These are phyloP conservation scores for Agaricus blazei DNA, from an alignment of 768 basidiomycete genomes.

Conservation along the genomic window DNA sequence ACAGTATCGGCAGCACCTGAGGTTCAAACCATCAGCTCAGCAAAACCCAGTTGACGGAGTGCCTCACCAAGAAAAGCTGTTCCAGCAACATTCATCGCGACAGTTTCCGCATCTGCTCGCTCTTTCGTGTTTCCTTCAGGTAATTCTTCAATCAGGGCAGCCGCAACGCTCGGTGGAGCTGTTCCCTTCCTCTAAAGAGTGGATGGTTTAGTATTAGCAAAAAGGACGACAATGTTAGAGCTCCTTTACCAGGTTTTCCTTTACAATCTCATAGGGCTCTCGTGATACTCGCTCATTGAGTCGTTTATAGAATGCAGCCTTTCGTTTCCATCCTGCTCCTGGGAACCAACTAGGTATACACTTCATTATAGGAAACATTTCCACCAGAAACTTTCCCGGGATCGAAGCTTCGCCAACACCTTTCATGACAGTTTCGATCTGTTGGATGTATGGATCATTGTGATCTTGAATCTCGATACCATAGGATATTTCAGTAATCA, in stretches of 20 bases:
- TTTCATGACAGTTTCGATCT: neutral
- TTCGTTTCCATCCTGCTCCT: conserved; percentile 5
- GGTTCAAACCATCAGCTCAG: neutral
- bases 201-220: neutral
- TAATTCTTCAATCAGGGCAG: neutral
- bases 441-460: conserved; percentile 22
- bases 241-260: conserved; percentile 4
- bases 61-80: conserved; percentile 27
- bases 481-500: conserved; percentile 29
- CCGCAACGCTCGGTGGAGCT: conserved; percentile 3
- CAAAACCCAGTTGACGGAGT: neutral
- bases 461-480: conserved; percentile 21
- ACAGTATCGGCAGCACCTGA: conserved; percentile 37
- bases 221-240: neutral
- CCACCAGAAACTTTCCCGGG: conserved; percentile 1
- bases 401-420: neutral
- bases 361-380: conserved; percentile 4
- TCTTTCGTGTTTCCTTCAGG: neutral
- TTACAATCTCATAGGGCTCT: conserved; percentile 4
- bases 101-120: neutral
- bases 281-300: neutral
- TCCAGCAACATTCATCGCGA: conserved; percentile 4
- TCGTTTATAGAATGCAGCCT: neutral
- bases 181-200: neutral
- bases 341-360: conserved; percentile 9